Evolutionary conservation across 2,329 filamentous ascomycete species (phyloP), one percentile per base, ranked within the genome.

Genomic region (Cladorrhinum sp.): DNA sequence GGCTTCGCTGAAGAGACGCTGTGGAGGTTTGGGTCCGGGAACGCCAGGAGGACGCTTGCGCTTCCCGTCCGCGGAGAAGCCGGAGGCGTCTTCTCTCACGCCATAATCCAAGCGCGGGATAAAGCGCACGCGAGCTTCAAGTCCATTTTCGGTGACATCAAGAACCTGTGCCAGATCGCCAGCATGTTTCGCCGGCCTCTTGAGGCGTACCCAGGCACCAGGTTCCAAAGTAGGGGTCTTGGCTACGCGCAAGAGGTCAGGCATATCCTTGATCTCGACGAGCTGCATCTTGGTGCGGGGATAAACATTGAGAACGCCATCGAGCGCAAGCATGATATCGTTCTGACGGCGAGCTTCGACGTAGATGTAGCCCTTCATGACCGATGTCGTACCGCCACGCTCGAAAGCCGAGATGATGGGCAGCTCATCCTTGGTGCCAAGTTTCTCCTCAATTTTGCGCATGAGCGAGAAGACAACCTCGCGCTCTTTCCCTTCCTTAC

Each of bases 221-320:
- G 89, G 90, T 68, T 95, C 87, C 33, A 99, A 80, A 24, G 87
- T 87, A 53, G 92, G 90, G 2, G 90, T 94, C 78, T 96, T 96
- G 63, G 86, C 88, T 26, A 96, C 91, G 56, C 92, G 87, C 18
- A 99, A 82, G n/a, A 99, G 83, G 75, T 98, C 95, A 1, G 95
- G 94, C 88, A 97, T 96, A 75, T 99, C 95, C 74, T 96, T 96
- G 70, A 98, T 92, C 54, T 95, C 91, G 48, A 99, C 92, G 56
- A 98, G 80, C 50, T 93, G 85, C 77, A 95, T 88, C 75, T 92
- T 95, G 26, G 86, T 89, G 60, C 92, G 87, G 58, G 94, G 91
- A 73, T 97, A 99, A 39, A 96, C 90, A 71, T 96, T 92, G 63
- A 91, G 85, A 70, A 99, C 85, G 48, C 88, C 90, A 64, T 96